phyloP scores from a whole-genome alignment of 2,329 filamentous ascomycete species.

The Aspergillus candidus region DNA sequence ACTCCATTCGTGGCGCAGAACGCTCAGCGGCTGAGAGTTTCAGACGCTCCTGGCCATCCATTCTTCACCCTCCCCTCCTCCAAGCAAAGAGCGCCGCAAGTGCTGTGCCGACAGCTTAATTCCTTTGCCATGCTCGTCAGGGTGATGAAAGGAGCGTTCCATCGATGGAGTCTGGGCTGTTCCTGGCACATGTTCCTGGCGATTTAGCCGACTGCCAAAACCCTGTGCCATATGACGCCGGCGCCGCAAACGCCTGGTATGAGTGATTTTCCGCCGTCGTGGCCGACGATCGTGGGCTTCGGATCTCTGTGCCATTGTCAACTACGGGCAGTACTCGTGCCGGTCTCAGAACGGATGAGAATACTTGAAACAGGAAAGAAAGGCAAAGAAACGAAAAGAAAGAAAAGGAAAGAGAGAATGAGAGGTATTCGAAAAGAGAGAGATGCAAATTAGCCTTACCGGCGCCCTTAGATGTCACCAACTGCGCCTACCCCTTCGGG shows the following conservation, averaged over 20 bases:
- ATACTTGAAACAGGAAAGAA: no score
- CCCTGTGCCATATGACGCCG: neutral
- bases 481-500: slow-evolving; percentile 19
- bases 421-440: neutral
- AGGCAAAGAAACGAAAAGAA: neutral
- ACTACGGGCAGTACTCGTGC: no score
- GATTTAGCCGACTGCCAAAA: neutral
- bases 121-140: neutral
- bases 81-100: slow-evolving; percentile 7
- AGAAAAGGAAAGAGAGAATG: slow-evolving; percentile 1
- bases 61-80: neutral
- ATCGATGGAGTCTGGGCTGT: neutral
- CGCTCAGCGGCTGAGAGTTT: slow-evolving; percentile 12
- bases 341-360: no score
- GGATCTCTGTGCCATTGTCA: no score
- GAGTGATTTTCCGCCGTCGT: no score
- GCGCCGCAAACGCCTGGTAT: no score
- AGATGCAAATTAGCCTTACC: no score
- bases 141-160: no score
- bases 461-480: slow-evolving; percentile 21
- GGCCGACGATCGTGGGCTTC: no score
- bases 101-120: slow-evolving; percentile 8
- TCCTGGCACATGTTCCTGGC: slow-evolving; percentile 2
- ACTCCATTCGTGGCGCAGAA: slow-evolving; percentile 8
- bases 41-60: slow-evolving; percentile 2